These are phyloP conservation scores for Puccinia sorghi DNA, from an alignment of 1,284 basidiomycete species.

Conservation along the genomic window DNA sequence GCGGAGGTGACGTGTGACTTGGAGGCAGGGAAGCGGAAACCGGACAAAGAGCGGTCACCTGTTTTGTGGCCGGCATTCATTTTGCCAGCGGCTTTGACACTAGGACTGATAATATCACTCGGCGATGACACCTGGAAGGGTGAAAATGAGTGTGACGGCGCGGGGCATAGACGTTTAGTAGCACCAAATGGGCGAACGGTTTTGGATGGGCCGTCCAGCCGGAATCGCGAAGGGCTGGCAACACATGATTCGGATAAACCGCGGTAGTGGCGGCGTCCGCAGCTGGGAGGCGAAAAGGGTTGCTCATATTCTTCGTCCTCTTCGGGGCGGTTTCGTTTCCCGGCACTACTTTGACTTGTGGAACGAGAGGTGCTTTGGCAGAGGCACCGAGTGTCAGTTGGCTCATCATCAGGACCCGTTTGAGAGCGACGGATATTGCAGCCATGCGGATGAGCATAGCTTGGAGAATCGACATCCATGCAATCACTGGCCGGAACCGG, in stretches of 20 bases:
- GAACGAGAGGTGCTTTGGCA: slow-evolving; percentile 5
- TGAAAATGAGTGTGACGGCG: neutral
- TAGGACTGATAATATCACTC: slow-evolving; percentile 40
- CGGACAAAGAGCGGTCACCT: slow-evolving; percentile 37
- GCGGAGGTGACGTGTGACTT: slow-evolving; percentile 24
- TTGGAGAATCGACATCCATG: slow-evolving; percentile 45
- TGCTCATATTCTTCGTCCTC: slow-evolving; percentile 22
- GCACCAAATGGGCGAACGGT: neutral
- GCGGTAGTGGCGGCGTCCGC: slow-evolving; percentile 2
- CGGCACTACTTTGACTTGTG: slow-evolving; percentile 38
- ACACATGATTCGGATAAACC: neutral
- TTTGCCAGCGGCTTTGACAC: slow-evolving; percentile 36
- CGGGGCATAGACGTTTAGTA: neutral
- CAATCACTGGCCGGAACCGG: slow-evolving; percentile 1
- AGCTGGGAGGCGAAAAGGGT: neutral
- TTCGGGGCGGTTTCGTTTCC: slow-evolving; percentile 39
- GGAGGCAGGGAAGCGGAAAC: slow-evolving; percentile 44
- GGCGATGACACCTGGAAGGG: slow-evolving; percentile 24
- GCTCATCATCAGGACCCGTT: neutral
- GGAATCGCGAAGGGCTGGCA: slow-evolving; percentile 11
- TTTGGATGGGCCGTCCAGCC: neutral
- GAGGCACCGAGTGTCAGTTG: neutral
- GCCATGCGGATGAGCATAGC: slow-evolving; percentile 14
- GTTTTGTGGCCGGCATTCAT: slow-evolving; percentile 36
- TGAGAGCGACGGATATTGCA: neutral